Evolutionary conservation across 2,329 filamentous ascomycete species (phyloP).

Genomic region (Coniochaeta sp.): DNA sequence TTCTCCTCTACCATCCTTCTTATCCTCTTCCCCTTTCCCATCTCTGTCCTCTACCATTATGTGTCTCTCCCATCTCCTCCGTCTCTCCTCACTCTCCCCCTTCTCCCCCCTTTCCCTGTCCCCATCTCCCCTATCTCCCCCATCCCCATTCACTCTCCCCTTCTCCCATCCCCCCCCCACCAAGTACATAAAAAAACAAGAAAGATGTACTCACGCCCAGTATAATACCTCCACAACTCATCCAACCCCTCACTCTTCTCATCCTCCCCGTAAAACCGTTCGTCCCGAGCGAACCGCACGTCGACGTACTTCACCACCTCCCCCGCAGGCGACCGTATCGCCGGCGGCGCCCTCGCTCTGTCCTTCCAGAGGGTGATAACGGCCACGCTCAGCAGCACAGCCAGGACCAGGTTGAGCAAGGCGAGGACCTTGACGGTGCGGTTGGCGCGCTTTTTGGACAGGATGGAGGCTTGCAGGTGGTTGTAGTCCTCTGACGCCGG

Average conservation of each 20-base stretch:
- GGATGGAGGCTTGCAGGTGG: not conserved
- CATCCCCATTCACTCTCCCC: too few relatives aligned
- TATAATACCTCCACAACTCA: not conserved
- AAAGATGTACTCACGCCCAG: conserved; percentile 1
- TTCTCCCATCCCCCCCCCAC: too few relatives aligned
- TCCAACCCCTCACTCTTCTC: not conserved
- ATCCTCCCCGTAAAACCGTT: not conserved
- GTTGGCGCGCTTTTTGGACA: not conserved
- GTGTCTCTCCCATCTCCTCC: too few relatives aligned
- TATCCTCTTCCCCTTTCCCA: too few relatives aligned
- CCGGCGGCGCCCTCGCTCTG: not conserved
- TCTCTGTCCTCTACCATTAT: too few relatives aligned
- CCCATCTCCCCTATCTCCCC: too few relatives aligned
- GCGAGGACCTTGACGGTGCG: not conserved
- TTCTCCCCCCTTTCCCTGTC: too few relatives aligned
- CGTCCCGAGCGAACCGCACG: conserved; percentile 1
- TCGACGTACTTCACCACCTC: conserved; percentile 2
- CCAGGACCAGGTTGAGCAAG: not conserved
- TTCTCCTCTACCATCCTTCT: too few relatives aligned
- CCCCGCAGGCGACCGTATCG: not conserved
- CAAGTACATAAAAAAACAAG: not conserved
- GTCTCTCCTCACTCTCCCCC: too few relatives aligned
- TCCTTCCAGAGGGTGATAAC: not conserved
- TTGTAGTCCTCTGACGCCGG: not conserved
- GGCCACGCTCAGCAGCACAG: not conserved